A percentile compares a stretch with the other conserved stretches of the same genome.
Conservation (phyloP, 768 basidiomycete species). For the Mycena maculata region DNA sequence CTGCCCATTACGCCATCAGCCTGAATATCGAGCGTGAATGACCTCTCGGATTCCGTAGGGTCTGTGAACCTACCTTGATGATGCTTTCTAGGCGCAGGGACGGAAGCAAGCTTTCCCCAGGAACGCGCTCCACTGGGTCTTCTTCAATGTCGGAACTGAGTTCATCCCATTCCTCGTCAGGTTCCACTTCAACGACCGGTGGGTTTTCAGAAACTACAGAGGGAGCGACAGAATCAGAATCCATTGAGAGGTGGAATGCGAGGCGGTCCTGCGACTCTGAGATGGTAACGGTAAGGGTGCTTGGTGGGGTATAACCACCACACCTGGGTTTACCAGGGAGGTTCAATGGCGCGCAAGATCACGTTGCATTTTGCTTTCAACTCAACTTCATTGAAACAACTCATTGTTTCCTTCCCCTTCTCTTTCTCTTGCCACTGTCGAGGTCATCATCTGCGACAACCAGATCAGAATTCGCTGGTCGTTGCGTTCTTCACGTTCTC, state of each 20-base stretch:
- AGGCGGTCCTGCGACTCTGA: not conserved
- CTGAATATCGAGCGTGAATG: conserved; percentile 53
- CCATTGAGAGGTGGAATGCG: conserved; percentile 14
- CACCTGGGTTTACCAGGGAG: too few relatives aligned
- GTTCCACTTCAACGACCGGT: conserved; percentile 33
- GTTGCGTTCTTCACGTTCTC: too few relatives aligned
- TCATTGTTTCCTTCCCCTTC: too few relatives aligned
- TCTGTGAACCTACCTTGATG: conserved; percentile 34
- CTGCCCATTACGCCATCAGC: conserved; percentile 76
- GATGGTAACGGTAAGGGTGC: not conserved
- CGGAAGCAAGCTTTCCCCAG: conserved; percentile 78
- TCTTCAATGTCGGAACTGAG: conserved; percentile 67
- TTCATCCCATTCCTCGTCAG: conserved; percentile 72
- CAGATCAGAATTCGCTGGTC: too few relatives aligned
- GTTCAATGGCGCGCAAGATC: too few relatives aligned
- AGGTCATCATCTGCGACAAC: too few relatives aligned
- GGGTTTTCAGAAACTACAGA: conserved; percentile 24
- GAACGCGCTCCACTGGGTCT: conserved; percentile 58
- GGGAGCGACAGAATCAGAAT: conserved; percentile 31
- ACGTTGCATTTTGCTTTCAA: too few relatives aligned
- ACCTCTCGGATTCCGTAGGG: not conserved
- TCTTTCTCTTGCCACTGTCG: too few relatives aligned
- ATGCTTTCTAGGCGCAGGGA: conserved; percentile 78
- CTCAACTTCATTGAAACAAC: too few relatives aligned
- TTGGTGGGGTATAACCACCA: too few relatives aligned